Base-by-base conservation (phyloP, 495 filamentous ascomycete species). In the Hypomontagnella monticulosa region DNA sequence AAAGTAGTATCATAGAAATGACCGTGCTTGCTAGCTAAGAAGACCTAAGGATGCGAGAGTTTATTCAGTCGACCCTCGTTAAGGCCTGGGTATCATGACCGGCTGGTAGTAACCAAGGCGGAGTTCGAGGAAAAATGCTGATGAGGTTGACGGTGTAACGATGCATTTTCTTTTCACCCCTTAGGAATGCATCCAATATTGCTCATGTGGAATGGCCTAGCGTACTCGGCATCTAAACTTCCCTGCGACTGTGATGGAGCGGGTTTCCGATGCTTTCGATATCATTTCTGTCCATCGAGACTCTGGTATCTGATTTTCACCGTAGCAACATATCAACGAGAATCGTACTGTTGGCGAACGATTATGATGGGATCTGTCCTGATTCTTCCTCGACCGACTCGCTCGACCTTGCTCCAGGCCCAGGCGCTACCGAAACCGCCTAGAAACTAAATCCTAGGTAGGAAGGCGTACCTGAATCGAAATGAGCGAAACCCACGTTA, bases 81-180 rank as follows among this genome's bases (percentile, higher is more conserved):
- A 12, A 41, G 30, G 6, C 37, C 27, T 41, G 33, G 12, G 32
- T 20, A 40, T n/a, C 32, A 23, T 16, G 34, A 52, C 4, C 12
- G 19, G 43, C 4, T 8, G 19, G 43, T 40, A 51, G 38, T 11
- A 44, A 19, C 34, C 18, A 54, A 36, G 46, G 16, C 11, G 18
- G 11, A 9, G 41, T 47, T 27, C 18, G 43, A 27, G 48, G 44
- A 38, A 23, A 62, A 16, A 41, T 20, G 47, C 32, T n/a, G 32
- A 53, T 33, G 19, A 23, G 16, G 20, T 36, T 27, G 32, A 14
- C 44, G 34, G 57, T 58, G 64, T 67, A 67, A 67, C 64, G 64
- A 67, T 67, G 40, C 64, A 67, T 67, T 52, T 33, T 41, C 32
- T 1, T 8, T 32, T 30, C n/a, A n/a, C 4, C 6, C 23, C 23